Evolutionary conservation across 192 early-diverging fungal species (phyloP).

Genomic region (Lunasporangiospora selenospora): DNA sequence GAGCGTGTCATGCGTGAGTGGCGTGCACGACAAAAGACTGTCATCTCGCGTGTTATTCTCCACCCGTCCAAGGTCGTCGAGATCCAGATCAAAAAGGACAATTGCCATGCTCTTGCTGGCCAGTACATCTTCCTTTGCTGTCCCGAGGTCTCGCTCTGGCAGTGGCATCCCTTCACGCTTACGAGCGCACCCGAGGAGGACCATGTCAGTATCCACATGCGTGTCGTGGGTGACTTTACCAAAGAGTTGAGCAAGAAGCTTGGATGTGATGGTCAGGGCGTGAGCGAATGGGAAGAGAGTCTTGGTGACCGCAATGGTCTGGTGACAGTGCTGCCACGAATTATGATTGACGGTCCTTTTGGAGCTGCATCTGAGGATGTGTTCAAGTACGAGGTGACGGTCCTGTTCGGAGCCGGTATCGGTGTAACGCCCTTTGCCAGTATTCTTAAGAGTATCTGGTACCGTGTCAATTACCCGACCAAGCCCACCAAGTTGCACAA

Average conservation of each 20-base stretch:
- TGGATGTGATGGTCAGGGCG: slow-evolving; percentile 63
- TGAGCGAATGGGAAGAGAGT: slow-evolving; percentile 36
- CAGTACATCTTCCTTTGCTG: slow-evolving; percentile 80
- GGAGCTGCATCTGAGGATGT: slow-evolving; percentile 74
- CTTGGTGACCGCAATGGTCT: slow-evolving; percentile 42
- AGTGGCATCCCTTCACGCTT: slow-evolving; percentile 86
- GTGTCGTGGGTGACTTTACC: slow-evolving; percentile 81
- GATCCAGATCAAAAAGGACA: slow-evolving; percentile 68
- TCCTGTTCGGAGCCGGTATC: slow-evolving; percentile 82
- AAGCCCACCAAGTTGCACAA: slow-evolving; percentile 63
- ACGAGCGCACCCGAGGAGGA: slow-evolving; percentile 81
- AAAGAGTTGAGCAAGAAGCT: slow-evolving; percentile 64
- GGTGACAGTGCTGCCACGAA: slow-evolving; percentile 53
- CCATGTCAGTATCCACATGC: slow-evolving; percentile 77
- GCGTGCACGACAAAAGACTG: slow-evolving; percentile 62
- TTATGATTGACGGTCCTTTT: slow-evolving; percentile 79
- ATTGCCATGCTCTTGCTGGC: slow-evolving; percentile 61
- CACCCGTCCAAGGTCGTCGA: slow-evolving; percentile 79
- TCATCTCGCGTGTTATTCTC: slow-evolving; percentile 72
- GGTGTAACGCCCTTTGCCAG: slow-evolving; percentile 82
- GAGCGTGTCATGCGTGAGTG: slow-evolving; percentile 70
- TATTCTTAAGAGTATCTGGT: slow-evolving; percentile 78
- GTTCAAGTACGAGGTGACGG: slow-evolving; percentile 74
- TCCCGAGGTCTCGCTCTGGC: slow-evolving; percentile 70
- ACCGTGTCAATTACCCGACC: slow-evolving; percentile 63